These are phyloP conservation scores for Anthoceros angustus DNA, from an alignment of 225 moss, liverwort and hornwort genomes.

Conservation along the genomic window DNA sequence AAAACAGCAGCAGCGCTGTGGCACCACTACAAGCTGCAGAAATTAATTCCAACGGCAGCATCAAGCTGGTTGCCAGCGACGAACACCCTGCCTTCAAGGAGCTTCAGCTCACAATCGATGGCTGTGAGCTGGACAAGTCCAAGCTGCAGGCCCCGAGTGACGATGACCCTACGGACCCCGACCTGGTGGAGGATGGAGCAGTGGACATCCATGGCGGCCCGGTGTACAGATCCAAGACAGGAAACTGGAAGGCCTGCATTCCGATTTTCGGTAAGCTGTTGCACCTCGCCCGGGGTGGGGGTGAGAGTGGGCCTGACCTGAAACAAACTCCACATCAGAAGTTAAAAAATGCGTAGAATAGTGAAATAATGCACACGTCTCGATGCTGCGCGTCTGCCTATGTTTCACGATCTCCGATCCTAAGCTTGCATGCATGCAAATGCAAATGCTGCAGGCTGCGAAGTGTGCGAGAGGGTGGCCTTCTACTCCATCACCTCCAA, in stretches of 20 bases:
- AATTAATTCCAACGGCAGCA: neutral
- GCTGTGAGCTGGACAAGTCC: neutral
- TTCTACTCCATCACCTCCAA: conserved; percentile 4
- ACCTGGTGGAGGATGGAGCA: neutral
- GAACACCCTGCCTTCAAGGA: neutral
- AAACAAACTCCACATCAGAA: too few relatives aligned
- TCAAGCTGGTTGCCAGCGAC: neutral
- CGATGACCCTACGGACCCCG: neutral
- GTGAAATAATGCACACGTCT: too few relatives aligned
- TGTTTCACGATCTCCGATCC: too few relatives aligned
- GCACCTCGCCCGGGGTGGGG: neutral
- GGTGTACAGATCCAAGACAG: neutral
- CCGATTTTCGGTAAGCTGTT: neutral
- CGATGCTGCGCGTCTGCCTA: too few relatives aligned
- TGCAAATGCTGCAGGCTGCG: conserved; percentile 1
- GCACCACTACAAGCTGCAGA: neutral
- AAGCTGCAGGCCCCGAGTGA: neutral
- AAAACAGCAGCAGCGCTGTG: conserved; percentile 3
- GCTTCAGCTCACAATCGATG: neutral
- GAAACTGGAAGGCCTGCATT: conserved; percentile 1
- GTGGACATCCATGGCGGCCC: conserved; percentile 4
- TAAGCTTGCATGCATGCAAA: neutral
- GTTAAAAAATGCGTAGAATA: too few relatives aligned
- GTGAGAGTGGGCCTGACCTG: too few relatives aligned
- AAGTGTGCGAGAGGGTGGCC: neutral